phyloP scores from a whole-genome alignment of 768 basidiomycete genomes.

The Calocera cornea region DNA sequence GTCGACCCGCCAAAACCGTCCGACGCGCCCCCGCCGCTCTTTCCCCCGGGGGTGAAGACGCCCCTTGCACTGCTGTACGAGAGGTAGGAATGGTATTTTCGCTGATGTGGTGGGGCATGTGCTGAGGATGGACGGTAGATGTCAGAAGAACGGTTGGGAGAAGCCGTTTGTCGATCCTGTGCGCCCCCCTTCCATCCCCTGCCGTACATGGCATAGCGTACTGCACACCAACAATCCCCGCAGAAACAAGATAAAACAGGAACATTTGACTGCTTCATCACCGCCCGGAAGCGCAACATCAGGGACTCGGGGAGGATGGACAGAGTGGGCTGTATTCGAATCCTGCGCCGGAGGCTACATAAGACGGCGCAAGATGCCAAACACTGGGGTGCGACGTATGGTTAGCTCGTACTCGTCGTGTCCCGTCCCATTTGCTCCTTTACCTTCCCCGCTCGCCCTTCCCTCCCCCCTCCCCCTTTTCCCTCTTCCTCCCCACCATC shows the following conservation, averaged over 20 bases:
- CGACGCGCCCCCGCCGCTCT: constrained; percentile 35
- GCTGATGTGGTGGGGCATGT: background rate
- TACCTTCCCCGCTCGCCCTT: too few relatives aligned
- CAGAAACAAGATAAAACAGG: constrained; percentile 30
- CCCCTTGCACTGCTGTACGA: constrained; percentile 70
- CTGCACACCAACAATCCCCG: constrained; percentile 26
- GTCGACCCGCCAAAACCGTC: constrained; percentile 28
- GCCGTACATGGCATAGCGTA: constrained; percentile 10
- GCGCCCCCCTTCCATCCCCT: constrained; percentile 9
- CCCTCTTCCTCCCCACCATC: too few relatives aligned
- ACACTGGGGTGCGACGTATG: constrained; percentile 83
- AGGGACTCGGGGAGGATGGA: constrained; percentile 52
- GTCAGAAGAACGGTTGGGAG: constrained; percentile 84
- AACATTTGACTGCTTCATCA: constrained; percentile 49
- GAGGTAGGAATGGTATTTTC: constrained; percentile 33
- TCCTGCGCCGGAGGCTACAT: constrained; percentile 50
- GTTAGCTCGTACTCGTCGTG: constrained; percentile 32
- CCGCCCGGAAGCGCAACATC: constrained; percentile 51
- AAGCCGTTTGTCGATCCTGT: constrained; percentile 69
- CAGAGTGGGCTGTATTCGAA: constrained; percentile 56
- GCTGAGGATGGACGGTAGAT: constrained; percentile 31
- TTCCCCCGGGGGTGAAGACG: constrained; percentile 74
- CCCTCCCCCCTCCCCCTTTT: too few relatives aligned
- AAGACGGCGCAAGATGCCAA: constrained; percentile 67
- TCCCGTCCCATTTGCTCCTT: too few relatives aligned